These are phyloP conservation scores for Lodderomyces parapsilosis DNA, from an alignment of 1,139 yeast genomes.

Conservation along the genomic window DNA sequence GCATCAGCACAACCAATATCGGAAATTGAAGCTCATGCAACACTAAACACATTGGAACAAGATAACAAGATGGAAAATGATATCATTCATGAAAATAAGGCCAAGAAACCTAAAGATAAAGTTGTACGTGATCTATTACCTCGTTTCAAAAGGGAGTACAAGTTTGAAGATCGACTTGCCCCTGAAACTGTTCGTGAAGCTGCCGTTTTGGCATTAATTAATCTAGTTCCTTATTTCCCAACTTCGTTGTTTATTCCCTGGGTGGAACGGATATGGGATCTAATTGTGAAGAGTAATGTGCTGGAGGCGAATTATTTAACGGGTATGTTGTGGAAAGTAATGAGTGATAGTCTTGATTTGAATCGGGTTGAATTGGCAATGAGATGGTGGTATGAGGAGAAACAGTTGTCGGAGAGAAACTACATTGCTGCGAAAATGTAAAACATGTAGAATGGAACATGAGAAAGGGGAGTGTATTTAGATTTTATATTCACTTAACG, in stretches of 20 bases:
- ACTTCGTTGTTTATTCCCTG: slow-evolving; percentile 41
- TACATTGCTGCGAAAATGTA: slow-evolving; percentile 4
- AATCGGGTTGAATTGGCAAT: slow-evolving; percentile 63
- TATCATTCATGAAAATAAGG: slow-evolving; percentile 31
- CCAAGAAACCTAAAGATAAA: slow-evolving; percentile 20
- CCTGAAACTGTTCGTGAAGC: slow-evolving; percentile 56
- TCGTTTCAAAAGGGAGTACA: slow-evolving; percentile 18
- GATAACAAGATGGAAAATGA: slow-evolving; percentile 21
- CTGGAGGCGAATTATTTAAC: slow-evolving; percentile 29
- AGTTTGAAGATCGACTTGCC: slow-evolving; percentile 23
- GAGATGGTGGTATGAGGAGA: slow-evolving; percentile 11
- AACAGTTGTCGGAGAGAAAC: slow-evolving; percentile 4
- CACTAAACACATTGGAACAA: slow-evolving; percentile 30
- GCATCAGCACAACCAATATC: slow-evolving; percentile 41
- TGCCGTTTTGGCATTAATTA: slow-evolving; percentile 45
- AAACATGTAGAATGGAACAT: neutral
- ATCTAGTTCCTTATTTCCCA: slow-evolving; percentile 56
- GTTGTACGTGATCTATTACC: slow-evolving; percentile 19
- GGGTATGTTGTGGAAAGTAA: slow-evolving; percentile 36
- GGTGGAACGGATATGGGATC: slow-evolving; percentile 46
- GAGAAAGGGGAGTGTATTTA: too few relatives aligned
- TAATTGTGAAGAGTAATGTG: slow-evolving; percentile 41
- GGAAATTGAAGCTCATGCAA: slow-evolving; percentile 37
- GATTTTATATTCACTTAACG: too few relatives aligned
- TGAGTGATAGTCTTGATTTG: slow-evolving; percentile 53